Evolutionary conservation across 345 rosid genomes (phyloP), one percentile per base, ranked within the genome.

Genomic region (Arabis hirsuta): DNA sequence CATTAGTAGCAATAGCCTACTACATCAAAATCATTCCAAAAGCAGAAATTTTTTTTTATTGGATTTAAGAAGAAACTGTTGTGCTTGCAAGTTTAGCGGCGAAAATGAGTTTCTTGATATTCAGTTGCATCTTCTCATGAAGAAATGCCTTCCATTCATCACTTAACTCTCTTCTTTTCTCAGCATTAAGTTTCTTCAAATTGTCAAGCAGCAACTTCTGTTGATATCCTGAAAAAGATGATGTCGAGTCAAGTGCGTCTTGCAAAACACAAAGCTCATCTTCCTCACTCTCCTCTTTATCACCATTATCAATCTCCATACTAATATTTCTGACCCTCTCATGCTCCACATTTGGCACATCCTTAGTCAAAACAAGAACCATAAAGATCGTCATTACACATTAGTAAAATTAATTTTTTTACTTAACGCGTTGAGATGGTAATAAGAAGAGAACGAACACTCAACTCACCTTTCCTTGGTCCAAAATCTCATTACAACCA

Each of bases 131-230:
- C 57, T 75, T 69, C 31, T 75, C 57, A 2, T 10, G 0, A 7
- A 44, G 4, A 13, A 67, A 52, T 6, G 56, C 50, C 27, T 74
- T 67, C 63, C 62, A 74, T 20, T 67, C 73, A 13, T 67, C 51
- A 2, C 19, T 6, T 9, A 67, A 3, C 57, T 60, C 57, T 10
- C 44, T 60, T 6, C 48, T 34, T 32, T n/a, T 52, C 3, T 45
- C 51, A 19, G 22, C 56, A 12, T 7, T 14, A 44, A 75, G 3
- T 1, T 14, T 67, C 13, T 22, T 24, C 50, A 75, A 6, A 34
- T 36, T 68, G 36, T 36, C 2, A 34, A 68, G 26, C 32, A 74
- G 9, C 12, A 3, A 2, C 4, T 51, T 74, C 6, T 74, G 68
- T 26, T 74, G 78, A 60, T 11, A 3, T 43, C 9, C 45, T 43